phyloP scores from a whole-genome alignment of 148 eudicot species.

The Chenopodium berlandieri region DNA sequence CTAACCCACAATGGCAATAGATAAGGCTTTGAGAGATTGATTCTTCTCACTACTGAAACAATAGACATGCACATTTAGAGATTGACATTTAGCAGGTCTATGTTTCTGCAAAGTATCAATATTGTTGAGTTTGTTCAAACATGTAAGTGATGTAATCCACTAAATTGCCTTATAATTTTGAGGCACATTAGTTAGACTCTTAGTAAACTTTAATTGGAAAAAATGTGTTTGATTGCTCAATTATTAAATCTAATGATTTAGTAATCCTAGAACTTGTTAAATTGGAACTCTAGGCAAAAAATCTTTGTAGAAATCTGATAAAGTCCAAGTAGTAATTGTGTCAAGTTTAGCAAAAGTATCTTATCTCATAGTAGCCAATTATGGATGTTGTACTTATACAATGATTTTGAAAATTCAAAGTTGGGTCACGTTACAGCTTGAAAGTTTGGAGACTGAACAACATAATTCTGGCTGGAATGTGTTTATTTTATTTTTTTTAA shows the following conservation, averaged over 20 bases:
- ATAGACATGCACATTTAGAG: background rate
- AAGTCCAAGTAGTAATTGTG: background rate
- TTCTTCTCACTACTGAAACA: background rate
- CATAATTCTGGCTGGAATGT: background rate
- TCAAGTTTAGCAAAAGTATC: background rate
- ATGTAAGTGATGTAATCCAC: background rate
- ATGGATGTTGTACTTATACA: background rate
- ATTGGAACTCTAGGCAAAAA: background rate
- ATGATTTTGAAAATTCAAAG: background rate
- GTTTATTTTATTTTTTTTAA: background rate
- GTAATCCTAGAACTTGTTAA: too few relatives aligned
- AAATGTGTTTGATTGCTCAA: too few relatives aligned
- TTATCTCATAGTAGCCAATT: background rate
- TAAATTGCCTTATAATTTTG: background rate
- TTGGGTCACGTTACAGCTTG: background rate
- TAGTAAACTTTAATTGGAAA: too few relatives aligned
- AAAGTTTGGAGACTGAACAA: background rate
- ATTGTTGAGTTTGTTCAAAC: background rate
- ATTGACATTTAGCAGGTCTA: background rate
- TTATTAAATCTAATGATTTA: too few relatives aligned
- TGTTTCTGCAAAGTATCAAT: background rate
- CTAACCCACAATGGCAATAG: background rate
- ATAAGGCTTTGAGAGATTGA: background rate
- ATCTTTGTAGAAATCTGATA: background rate
- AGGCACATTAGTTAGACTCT: background rate